Evolutionary conservation across 164 flowering plant genomes (phyloP).

Genomic region (Buxus sempervirens): DNA sequence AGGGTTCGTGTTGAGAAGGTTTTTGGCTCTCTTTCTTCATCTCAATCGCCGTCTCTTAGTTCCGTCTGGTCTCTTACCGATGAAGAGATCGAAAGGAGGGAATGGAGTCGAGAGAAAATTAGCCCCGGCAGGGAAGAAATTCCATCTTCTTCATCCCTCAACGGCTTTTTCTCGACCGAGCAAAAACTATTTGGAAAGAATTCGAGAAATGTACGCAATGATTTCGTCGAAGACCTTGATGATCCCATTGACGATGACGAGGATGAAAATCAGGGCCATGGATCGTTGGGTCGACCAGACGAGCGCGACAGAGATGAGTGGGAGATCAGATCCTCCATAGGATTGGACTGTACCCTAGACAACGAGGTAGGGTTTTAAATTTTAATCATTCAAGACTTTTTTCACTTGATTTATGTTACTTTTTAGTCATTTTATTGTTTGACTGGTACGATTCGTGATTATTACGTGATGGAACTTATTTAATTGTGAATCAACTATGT

Average conservation of each 20-base stretch:
- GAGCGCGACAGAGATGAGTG: slow-evolving; percentile 49
- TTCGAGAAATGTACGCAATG: slow-evolving; percentile 19
- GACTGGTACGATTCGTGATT: too few relatives aligned
- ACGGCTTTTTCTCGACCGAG: slow-evolving; percentile 19
- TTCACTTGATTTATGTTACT: too few relatives aligned
- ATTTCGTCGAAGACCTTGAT: slow-evolving; percentile 27
- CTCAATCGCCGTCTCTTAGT: slow-evolving; percentile 23
- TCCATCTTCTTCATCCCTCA: slow-evolving; percentile 21
- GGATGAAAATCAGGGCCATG: slow-evolving; percentile 23
- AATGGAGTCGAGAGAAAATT: slow-evolving; percentile 51
- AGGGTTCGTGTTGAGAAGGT: slow-evolving; percentile 56
- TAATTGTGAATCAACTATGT: too few relatives aligned
- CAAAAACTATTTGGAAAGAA: background rate
- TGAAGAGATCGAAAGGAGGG: slow-evolving; percentile 45
- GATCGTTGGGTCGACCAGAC: background rate
- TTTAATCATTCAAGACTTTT: background rate
- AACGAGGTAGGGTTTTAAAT: slow-evolving; percentile 49
- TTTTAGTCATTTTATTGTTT: too few relatives aligned
- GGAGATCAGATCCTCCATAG: slow-evolving; percentile 64
- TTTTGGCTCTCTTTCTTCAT: slow-evolving; percentile 54
- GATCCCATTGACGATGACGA: slow-evolving; percentile 33
- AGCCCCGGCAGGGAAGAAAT: slow-evolving; percentile 21
- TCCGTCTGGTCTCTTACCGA: slow-evolving; percentile 69
- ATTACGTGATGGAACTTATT: too few relatives aligned
- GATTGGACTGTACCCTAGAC: slow-evolving; percentile 75